Conservation (phyloP, 768 basidiomycete genomes). For the Leccinellum albellum region DNA sequence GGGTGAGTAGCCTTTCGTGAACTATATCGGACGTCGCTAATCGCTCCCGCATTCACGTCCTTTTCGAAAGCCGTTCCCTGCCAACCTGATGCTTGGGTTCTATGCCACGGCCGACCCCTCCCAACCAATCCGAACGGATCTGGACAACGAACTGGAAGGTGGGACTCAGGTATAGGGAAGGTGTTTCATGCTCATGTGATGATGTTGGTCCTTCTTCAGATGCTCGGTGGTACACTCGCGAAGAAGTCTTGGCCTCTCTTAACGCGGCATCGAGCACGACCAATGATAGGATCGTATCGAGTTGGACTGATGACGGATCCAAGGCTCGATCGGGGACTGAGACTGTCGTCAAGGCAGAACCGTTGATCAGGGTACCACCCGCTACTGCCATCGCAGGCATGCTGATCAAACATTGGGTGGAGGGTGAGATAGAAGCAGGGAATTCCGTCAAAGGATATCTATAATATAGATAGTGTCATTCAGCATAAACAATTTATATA, state of each 20-base stretch:
- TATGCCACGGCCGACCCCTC: conserved; percentile 74
- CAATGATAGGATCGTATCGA: conserved; percentile 24
- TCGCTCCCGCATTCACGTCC: not conserved
- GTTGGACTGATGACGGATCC: conserved; percentile 19
- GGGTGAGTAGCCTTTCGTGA: conserved; percentile 47
- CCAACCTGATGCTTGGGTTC: conserved; percentile 88
- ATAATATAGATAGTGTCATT: conserved; percentile 38
- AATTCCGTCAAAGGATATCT: conserved; percentile 41
- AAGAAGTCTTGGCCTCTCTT: conserved; percentile 64
- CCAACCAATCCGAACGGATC: conserved; percentile 73
- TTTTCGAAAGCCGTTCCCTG: conserved; percentile 72
- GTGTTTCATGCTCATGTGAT: not conserved
- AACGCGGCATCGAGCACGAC: conserved; percentile 25
- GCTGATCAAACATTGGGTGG: conserved; percentile 78
- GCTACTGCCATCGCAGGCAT: conserved; percentile 79
- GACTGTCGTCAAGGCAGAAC: conserved; percentile 33
- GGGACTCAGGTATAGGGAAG: not conserved
- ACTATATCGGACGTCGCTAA: not conserved
- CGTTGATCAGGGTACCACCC: conserved; percentile 73
- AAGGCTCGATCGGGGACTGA: conserved; percentile 15
- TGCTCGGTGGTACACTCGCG: conserved; percentile 83
- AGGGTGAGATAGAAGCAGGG: conserved; percentile 48
- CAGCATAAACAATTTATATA: not conserved
- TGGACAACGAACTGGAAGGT: conserved; percentile 97
- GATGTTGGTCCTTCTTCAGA: conserved; percentile 44